Evolutionary conservation across 805 yeast genomes (phyloP), one percentile per base, ranked within the genome.

Genomic region (Lachancea lanzarotensis): DNA sequence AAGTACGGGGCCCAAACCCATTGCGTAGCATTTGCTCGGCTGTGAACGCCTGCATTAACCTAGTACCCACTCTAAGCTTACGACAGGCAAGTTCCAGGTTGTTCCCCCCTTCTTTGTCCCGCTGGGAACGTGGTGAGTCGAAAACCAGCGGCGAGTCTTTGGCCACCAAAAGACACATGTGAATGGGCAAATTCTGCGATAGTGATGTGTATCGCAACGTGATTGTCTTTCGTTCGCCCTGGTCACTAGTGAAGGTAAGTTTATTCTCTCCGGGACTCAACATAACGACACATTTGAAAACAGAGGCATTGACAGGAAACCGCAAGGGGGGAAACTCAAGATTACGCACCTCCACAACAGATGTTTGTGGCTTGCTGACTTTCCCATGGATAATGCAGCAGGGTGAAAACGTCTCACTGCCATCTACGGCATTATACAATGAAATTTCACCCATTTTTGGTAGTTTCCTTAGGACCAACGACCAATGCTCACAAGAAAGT

Each of bases 21-120:
- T 78, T 74, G 33, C 82, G 68, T 43, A 79, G 63, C 95, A 91
- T 87, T 59, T 89, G 96, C 53, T 90, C 97, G 54, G 79, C 81
- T 0, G 97, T 90, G 62, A 76, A 89, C 0, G 96, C 95, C 55
- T 87, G 91, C 95, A 87, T 86, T 63, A 90, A 63, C 53, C 95
- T 73, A 3, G 84, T 95, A 3, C 86, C 96, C 48, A 88, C 77
- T 54, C 93, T 77, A 51, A 91, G 60, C 59, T 87, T 87, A 51
- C 69, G 71, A 16, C 84, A 67, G 1, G 96, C 96, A 4, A 81
- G 60, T n/a, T 80, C 80, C 18, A 90, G 53, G 12, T 72, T 77
- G 49, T 85, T 81, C 2, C 81, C 82, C 52, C 85, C 93, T 27
- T 70, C 62, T 18, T 59, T 52, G 6, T 55, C 50, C 42, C 70